phyloP scores from a whole-genome alignment of 2,329 filamentous ascomycete species.

The Pseudogymnoascus destructans region DNA sequence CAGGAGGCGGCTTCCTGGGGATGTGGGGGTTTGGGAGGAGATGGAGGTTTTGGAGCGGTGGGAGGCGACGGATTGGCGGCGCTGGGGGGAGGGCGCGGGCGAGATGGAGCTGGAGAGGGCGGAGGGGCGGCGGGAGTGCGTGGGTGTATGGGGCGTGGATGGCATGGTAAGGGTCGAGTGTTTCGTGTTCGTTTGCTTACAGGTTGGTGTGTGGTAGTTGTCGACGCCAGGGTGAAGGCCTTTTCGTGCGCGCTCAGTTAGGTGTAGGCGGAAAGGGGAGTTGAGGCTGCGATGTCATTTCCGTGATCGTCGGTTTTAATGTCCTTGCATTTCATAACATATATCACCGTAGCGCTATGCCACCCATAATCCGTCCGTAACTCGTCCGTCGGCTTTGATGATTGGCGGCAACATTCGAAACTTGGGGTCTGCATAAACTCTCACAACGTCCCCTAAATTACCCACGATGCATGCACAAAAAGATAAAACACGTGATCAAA shows the following conservation, averaged over 20 bases:
- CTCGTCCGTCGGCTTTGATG: background rate
- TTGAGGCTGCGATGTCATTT: constrained; percentile 3
- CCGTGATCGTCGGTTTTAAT: constrained; percentile 2
- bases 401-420: background rate
- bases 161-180: background rate
- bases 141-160: constrained; percentile 1
- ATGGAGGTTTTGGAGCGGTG: background rate
- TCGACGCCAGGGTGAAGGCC: background rate
- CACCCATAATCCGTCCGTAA: background rate
- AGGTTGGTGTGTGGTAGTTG: background rate
- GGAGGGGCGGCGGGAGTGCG: background rate
- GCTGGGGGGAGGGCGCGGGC: background rate
- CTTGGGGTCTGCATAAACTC: background rate
- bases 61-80: background rate
- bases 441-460: constrained; percentile 1
- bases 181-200: constrained; percentile 2
- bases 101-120: background rate
- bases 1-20: background rate
- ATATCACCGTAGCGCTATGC: background rate
- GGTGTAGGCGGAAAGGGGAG: background rate
- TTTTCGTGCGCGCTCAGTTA: background rate
- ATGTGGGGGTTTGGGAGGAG: background rate
- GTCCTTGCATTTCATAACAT: constrained; percentile 1
- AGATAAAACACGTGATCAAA: background rate
- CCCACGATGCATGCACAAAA: background rate